These are phyloP conservation scores for Jaapia argillacea DNA, from an alignment of 768 basidiomycete species.

Conservation along the genomic window DNA sequence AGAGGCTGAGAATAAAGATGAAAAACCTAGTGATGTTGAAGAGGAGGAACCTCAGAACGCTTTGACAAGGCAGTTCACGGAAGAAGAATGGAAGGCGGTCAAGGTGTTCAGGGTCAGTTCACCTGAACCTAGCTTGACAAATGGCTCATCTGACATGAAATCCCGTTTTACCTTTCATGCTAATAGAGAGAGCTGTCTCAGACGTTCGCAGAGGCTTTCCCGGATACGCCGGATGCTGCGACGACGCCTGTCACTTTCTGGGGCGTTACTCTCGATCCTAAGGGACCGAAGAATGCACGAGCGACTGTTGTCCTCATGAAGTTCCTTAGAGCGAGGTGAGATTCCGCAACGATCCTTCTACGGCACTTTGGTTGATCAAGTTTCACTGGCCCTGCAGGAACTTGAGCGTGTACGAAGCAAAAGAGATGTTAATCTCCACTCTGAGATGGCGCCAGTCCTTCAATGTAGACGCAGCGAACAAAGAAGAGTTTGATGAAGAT, in stretches of 20 bases:
- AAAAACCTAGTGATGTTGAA: conserved; percentile 8
- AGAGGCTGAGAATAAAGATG: not conserved
- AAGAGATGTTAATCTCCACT: conserved; percentile 58
- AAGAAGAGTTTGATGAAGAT: conserved; percentile 53
- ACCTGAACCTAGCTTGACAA: too few relatives aligned
- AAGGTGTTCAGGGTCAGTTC: conserved; percentile 53
- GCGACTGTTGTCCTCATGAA: conserved; percentile 75
- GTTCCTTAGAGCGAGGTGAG: conserved; percentile 67
- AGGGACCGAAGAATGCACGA: conserved; percentile 43
- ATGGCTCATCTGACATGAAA: too few relatives aligned
- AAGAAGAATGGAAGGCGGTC: conserved; percentile 63
- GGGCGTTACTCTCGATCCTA: conserved; percentile 63
- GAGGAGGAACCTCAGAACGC: conserved; percentile 53
- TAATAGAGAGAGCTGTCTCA: conserved; percentile 31
- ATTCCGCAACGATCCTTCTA: too few relatives aligned
- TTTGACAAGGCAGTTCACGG: conserved; percentile 60
- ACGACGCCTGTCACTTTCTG: conserved; percentile 48
- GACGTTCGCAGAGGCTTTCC: conserved; percentile 48
- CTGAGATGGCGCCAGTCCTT: conserved; percentile 66
- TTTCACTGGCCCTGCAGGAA: too few relatives aligned
- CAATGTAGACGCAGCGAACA: conserved; percentile 45
- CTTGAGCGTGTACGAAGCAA: conserved; percentile 41
- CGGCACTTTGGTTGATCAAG: too few relatives aligned
- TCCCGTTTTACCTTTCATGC: too few relatives aligned
- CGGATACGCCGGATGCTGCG: conserved; percentile 42